Percentiles rank a stretch among this genome's conserved stretches.
phyloP scores from a whole-genome alignment of 345 rosid genomes.

The Linum lewisii region DNA sequence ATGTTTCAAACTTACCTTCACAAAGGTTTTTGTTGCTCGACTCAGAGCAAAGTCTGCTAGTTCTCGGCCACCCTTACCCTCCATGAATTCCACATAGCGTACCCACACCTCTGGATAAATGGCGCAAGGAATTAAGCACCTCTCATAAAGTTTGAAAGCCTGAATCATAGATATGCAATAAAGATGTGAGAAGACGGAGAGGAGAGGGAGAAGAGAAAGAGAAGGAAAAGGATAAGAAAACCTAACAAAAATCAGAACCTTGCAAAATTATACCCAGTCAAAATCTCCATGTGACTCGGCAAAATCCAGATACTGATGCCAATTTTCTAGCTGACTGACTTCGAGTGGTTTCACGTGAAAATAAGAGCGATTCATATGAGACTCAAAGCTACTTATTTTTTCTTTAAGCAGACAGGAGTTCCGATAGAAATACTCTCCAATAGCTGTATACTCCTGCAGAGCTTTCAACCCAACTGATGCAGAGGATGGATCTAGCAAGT shows the following conservation, averaged over 20 bases:
- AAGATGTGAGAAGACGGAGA: background rate
- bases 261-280: conserved; percentile 60
- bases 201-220: background rate
- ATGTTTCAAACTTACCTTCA: conserved; percentile 41
- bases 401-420: conserved; percentile 41
- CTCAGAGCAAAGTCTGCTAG: conserved; percentile 68
- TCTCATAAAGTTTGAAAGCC: conserved; percentile 82
- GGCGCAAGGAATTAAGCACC: conserved; percentile 88
- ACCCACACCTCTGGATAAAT: conserved; percentile 82
- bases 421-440: conserved; percentile 51
- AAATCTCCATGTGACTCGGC: conserved; percentile 69
- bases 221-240: conserved; percentile 6
- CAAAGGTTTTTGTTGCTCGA: conserved; percentile 55
- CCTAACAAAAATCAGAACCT: conserved; percentile 15
- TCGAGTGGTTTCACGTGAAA: conserved; percentile 71
- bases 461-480: conserved; percentile 38
- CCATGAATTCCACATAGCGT: conserved; percentile 79
- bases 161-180: conserved; percentile 17
- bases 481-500: conserved; percentile 53
- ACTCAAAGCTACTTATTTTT: conserved; percentile 55
- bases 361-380: conserved; percentile 53
- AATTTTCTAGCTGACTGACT: conserved; percentile 50
- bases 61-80: conserved; percentile 88
- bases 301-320: conserved; percentile 80
- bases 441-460: conserved; percentile 39